Base-by-base conservation (phyloP, 2,329 filamentous ascomycete genomes). In the Calonectria fujianensis region DNA sequence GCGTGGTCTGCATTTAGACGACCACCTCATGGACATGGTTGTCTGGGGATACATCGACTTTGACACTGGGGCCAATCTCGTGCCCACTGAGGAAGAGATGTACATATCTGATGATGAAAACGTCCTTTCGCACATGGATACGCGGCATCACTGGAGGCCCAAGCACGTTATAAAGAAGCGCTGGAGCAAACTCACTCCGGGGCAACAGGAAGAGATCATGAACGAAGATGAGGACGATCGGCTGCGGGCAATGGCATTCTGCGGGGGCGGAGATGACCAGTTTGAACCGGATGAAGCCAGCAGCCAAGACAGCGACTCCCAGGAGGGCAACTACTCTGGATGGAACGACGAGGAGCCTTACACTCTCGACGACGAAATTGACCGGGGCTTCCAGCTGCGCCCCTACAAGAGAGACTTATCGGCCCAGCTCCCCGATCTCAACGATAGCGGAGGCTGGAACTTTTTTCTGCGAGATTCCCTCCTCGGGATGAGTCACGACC, bases 41-140 rank as follows among this genome's bases (percentile, higher is more conserved):
- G 75, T 90, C 20, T 94, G 90, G 87, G 94, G 94, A 0, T 90
- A 90, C 80, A 85, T 93, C 35, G 88, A 94, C 82, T 88, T 86
- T 67, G 64, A 81, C 6, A 90, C 87, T 1, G 88, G 90, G 64
- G 82, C 85, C 75, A 89, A 92, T 80, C 79, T 91, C 7, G 86
- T 88, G 0, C 89, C 90, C 2, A 86, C 83, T 13, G 82, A 87
- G 65, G 87, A 89, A 64, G 88, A 91, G 80, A 85, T 89, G 77
- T 89, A 90, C 80, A 87, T 91, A 79, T 86, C 84, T 14, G 88
- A 91, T 78, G 85, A 88, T 59, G 88, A 89, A 35, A 73, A 79
- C 45, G 79, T 79, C 32, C 78, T 86, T 29, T 75, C 70, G 9
- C 76, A 82, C 57, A 78, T 84, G 52, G 84, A 85, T 74, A 85